Conservation (phyloP, 1,284 basidiomycete genomes). For the Irpex sp. region DNA sequence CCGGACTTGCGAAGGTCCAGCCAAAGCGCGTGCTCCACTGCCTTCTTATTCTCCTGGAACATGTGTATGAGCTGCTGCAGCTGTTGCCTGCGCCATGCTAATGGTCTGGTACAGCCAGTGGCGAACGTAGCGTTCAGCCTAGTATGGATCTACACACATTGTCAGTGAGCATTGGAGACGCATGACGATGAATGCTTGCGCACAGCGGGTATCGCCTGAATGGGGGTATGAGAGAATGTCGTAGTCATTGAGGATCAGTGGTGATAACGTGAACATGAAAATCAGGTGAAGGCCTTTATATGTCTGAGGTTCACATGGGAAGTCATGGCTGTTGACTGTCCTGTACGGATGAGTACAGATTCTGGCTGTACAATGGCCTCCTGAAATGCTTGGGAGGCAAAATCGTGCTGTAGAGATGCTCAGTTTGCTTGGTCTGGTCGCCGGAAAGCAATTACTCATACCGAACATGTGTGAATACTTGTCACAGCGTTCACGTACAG, state of each 20-base stretch:
- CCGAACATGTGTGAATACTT: too few species aligned
- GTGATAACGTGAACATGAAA: not conserved
- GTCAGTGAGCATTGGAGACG: too few species aligned
- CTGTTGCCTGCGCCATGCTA: constrained; percentile 58
- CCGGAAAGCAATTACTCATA: too few species aligned
- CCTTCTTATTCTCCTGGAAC: constrained; percentile 30
- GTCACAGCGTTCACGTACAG: too few species aligned
- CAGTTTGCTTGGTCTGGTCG: too few species aligned
- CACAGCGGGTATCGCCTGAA: constrained; percentile 3
- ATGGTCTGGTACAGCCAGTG: constrained; percentile 43
- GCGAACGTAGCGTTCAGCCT: constrained; percentile 46
- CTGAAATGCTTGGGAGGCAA: not conserved
- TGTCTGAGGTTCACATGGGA: not conserved
- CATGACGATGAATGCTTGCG: not conserved
- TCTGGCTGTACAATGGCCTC: not conserved
- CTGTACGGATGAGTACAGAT: not conserved
- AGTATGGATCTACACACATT: constrained; percentile 35
- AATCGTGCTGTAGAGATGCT: not conserved
- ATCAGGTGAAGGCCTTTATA: not conserved
- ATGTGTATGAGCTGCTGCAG: constrained; percentile 60
- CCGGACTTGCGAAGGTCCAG: constrained; percentile 52
- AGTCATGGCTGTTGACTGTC: not conserved
- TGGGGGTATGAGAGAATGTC: not conserved
- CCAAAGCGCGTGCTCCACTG: constrained; percentile 44
- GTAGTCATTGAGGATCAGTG: not conserved